Evolutionary conservation across 371 early-diverging fungal genomes (phyloP).

Genomic region (Quaeritorhiza haematococci): DNA sequence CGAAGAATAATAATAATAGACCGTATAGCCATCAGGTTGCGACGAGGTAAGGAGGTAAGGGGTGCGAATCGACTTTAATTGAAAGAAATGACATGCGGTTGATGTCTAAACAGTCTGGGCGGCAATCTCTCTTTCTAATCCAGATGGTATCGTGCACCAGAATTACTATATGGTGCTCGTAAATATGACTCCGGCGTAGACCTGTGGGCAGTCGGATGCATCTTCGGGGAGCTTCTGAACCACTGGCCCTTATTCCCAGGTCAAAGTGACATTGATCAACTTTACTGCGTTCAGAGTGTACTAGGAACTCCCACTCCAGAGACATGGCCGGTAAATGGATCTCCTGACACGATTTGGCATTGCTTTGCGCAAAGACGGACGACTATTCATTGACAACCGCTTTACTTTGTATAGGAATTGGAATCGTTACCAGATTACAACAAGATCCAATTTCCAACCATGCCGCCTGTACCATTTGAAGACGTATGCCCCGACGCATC

Average conservation of each 20-base stretch:
- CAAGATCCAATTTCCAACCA: conserved; percentile 45
- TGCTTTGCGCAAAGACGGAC: not conserved
- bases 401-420: conserved; percentile 32
- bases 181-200: conserved; percentile 51
- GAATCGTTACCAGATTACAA: conserved; percentile 47
- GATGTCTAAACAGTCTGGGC: conserved; percentile 82
- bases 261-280: conserved; percentile 55
- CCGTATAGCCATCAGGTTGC: conserved; percentile 51
- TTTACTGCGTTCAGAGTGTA: conserved; percentile 42
- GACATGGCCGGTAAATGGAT: conserved; percentile 44
- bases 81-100: conserved; percentile 1
- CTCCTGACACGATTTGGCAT: not conserved
- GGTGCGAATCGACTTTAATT: conserved; percentile 1
- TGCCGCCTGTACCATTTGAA: conserved; percentile 25
- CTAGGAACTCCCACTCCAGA: conserved; percentile 46
- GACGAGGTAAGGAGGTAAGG: conserved; percentile 25
- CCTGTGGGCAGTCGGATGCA: conserved; percentile 58
- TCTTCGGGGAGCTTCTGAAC: conserved; percentile 53
- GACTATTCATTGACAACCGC: not conserved
- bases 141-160: conserved; percentile 64
- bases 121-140: conserved; percentile 82
- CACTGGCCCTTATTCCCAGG: conserved; percentile 51
- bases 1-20: conserved; percentile 10
- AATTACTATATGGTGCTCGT: conserved; percentile 50
- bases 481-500: conserved; percentile 42